Conservation (phyloP, 306 rosid genomes). For the Vigna trinervia region DNA sequence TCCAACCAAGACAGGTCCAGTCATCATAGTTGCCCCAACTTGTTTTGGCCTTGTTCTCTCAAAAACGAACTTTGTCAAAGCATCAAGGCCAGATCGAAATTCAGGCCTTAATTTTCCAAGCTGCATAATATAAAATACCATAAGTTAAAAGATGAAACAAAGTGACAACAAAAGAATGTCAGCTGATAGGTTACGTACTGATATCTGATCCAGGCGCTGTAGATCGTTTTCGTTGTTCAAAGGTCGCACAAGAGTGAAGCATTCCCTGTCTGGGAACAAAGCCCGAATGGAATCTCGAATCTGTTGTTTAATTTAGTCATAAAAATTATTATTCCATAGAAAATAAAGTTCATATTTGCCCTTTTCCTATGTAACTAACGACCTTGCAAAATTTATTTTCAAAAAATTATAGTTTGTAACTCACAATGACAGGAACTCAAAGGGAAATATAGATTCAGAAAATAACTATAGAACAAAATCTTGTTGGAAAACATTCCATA, state of each 20-base stretch:
- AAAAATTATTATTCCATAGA: constrained; percentile 48
- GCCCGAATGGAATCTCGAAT: constrained; percentile 94
- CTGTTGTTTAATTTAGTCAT: constrained; percentile 49
- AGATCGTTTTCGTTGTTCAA: constrained; percentile 86
- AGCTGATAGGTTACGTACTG: constrained; percentile 53
- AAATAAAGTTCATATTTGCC: background rate
- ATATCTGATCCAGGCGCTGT: constrained; percentile 85
- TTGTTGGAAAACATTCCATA: constrained; percentile 1
- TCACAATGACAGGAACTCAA: constrained; percentile 6
- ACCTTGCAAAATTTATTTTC: constrained; percentile 15
- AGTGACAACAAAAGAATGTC: background rate
- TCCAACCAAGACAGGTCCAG: constrained; percentile 91
- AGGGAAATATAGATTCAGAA: constrained; percentile 7
- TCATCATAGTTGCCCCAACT: constrained; percentile 94
- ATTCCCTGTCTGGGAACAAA: constrained; percentile 94
- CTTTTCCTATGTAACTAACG: constrained; percentile 8
- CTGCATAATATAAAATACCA: constrained; percentile 57
- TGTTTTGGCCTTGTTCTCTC: constrained; percentile 97
- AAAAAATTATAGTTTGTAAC: background rate
- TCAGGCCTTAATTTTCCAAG: constrained; percentile 82
- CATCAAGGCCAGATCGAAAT: constrained; percentile 82
- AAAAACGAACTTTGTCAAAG: constrained; percentile 82
- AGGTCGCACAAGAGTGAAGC: constrained; percentile 95
- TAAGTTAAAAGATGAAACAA: background rate
- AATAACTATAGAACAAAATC: background rate